A percentile compares a stretch with the other conserved stretches of the same genome.
Evolutionary conservation across 176 grass and related monocot genomes (phyloP).

Genomic region (Raddia guianensis): DNA sequence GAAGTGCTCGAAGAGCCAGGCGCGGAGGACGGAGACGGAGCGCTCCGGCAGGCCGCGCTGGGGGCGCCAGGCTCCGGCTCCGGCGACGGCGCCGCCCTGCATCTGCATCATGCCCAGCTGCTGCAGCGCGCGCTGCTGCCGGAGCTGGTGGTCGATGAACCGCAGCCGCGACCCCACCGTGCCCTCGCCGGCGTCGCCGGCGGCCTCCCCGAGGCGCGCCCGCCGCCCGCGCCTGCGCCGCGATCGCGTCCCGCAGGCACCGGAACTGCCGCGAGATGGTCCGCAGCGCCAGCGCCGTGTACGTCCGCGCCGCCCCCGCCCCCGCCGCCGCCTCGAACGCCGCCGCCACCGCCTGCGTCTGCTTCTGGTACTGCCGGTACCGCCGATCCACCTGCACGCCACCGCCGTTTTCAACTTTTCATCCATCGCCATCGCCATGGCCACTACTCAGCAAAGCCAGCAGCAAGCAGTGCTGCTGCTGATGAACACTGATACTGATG

Average conservation of each 20-base stretch:
- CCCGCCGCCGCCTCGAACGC: slow-evolving; percentile 66
- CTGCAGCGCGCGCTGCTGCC: slow-evolving; percentile 74
- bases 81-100: slow-evolving; percentile 39
- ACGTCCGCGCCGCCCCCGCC: slow-evolving; percentile 55
- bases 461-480: not conserved
- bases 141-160: slow-evolving; percentile 75
- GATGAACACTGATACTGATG: not conserved
- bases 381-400: slow-evolving; percentile 73
- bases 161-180: slow-evolving; percentile 58
- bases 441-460: too few relatives aligned
- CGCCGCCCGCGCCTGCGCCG: slow-evolving; percentile 56
- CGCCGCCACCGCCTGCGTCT: slow-evolving; percentile 68
- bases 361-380: slow-evolving; percentile 81
- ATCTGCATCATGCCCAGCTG: slow-evolving; percentile 77
- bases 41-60: slow-evolving; percentile 84
- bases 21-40: slow-evolving; percentile 77
- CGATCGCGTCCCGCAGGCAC: slow-evolving; percentile 72
- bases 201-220: slow-evolving; percentile 63
- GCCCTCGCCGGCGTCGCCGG: slow-evolving; percentile 37
- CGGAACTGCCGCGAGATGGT: slow-evolving; percentile 90
- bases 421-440: too few relatives aligned
- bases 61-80: slow-evolving; percentile 52
- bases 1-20: slow-evolving; percentile 97
- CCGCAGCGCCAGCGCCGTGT: slow-evolving; percentile 77
- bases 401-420: not conserved